Evolutionary conservation across 768 basidiomycete species (phyloP).

Genomic region (Boletus patriciae): DNA sequence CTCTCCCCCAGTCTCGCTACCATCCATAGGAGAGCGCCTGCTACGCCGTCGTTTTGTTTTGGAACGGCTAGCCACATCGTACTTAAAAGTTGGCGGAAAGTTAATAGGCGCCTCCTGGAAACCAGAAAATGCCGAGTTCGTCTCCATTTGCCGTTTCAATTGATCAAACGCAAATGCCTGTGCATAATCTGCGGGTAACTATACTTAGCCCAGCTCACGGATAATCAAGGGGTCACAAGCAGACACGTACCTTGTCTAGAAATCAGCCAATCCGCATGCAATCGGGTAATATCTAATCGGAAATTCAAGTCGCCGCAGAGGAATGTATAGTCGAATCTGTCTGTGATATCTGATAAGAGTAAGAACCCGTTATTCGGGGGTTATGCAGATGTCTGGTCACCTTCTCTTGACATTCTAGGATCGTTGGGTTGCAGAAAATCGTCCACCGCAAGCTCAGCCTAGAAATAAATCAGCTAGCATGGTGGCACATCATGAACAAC

Average conservation of each 20-base stretch:
- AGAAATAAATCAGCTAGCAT: conserved; percentile 8
- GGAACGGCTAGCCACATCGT: conserved; percentile 67
- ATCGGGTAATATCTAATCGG: conserved; percentile 79
- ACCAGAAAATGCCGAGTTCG: conserved; percentile 67
- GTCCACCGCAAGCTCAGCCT: conserved; percentile 78
- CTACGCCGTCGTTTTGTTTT: conserved; percentile 42
- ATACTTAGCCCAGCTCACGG: conserved; percentile 8
- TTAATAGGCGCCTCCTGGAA: conserved; percentile 78
- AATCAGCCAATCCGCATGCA: conserved; percentile 95
- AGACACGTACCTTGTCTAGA: conserved; percentile 62
- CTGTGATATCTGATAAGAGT: conserved; percentile 60
- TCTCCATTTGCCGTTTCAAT: conserved; percentile 71
- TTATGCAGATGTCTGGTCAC: conserved; percentile 34
- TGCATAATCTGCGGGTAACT: conserved; percentile 57
- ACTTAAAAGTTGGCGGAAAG: conserved; percentile 95
- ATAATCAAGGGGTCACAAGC: neutral
- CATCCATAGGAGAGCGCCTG: conserved; percentile 38
- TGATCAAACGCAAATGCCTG: conserved; percentile 93
- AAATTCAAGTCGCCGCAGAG: conserved; percentile 93
- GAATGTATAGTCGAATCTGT: conserved; percentile 87
- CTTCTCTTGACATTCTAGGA: conserved; percentile 68
- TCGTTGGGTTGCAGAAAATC: conserved; percentile 69
- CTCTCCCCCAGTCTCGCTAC: conserved; percentile 42
- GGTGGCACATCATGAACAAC: neutral
- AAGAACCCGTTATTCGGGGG: conserved; percentile 6